Percentiles rank a stretch among this genome's conserved stretches.
Evolutionary conservation across 148 eudicot genomes (phyloP).

Genomic region (Simmondsia chinensis): DNA sequence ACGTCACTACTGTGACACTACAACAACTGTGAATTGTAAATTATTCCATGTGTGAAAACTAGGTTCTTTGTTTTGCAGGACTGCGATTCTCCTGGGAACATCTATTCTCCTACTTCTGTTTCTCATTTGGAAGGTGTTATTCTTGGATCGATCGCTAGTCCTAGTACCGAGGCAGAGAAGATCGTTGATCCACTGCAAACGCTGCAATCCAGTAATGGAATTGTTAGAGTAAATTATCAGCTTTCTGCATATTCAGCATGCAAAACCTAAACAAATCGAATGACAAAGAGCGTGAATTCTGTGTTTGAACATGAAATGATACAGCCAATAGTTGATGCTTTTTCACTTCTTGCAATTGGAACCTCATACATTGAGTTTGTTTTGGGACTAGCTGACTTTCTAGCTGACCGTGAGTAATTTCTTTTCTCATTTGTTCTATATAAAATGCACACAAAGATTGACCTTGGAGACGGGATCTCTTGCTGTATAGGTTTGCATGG

Average conservation of each 20-base stretch:
- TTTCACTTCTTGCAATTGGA: slow-evolving; percentile 83
- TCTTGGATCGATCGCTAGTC: slow-evolving; percentile 54
- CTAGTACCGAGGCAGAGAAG: slow-evolving; percentile 32
- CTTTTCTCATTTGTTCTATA: neutral
- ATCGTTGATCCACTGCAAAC: slow-evolving; percentile 66
- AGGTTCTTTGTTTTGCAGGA: slow-evolving; percentile 31
- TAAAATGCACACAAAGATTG: too few species aligned
- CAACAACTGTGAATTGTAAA: too few species aligned
- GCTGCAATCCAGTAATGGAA: slow-evolving; percentile 58
- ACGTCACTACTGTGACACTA: too few species aligned
- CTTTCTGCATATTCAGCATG: neutral
- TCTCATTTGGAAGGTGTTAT: slow-evolving; percentile 93
- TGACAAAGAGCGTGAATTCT: neutral
- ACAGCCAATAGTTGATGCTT: slow-evolving; percentile 85
- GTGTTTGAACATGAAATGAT: slow-evolving; percentile 6
- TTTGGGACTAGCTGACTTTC: slow-evolving; percentile 84
- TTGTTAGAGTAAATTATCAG: slow-evolving; percentile 54
- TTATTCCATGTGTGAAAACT: too few species aligned
- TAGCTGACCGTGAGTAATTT: slow-evolving; percentile 69
- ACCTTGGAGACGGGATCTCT: too few species aligned
- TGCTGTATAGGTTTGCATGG: too few species aligned
- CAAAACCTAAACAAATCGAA: neutral
- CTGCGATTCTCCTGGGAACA: slow-evolving; percentile 71
- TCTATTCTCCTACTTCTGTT: slow-evolving; percentile 72
- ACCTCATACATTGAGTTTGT: slow-evolving; percentile 93